Base-by-base conservation (phyloP, 768 basidiomycete species). In the Termitomyces sp. region DNA sequence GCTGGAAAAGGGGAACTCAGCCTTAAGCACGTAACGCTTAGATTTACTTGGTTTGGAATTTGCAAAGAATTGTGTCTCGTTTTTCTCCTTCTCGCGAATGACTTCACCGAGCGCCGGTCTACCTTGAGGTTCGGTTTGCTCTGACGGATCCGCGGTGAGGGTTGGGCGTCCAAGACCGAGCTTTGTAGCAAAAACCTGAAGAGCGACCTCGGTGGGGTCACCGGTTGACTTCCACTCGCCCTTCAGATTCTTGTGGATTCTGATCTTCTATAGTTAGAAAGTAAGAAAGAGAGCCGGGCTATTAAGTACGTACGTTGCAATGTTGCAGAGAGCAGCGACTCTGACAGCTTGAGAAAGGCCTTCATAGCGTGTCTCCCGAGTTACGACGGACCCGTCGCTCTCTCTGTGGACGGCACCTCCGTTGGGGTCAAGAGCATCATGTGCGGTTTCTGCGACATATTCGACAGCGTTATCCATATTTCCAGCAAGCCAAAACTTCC, bases 191-290 rank as follows among this genome's bases (percentile, higher is more conserved):
- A 81, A 79, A 20, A 81, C 79, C 60, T 81, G 80, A 5, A 82
- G 72, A 3, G 80, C 80, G n/a, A 81, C 74, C 60, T 82, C 80
- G 2, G 81, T 82, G 2, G 81, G 79, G 57, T 82, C 81, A 22
- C 81, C 81, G 40, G 74, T 77, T 10, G 78, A 69, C 53, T 70
- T 72, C 74, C 74, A 74, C 56, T 77, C 62, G 54, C 76, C 80
- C 66, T 76, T 69, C 42, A 70, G 52, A 50, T 68, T 73, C 55
- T 68, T 70, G 44, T 60, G 71, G 56, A 66, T 75, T 59, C 64
- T 79, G 49, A 16, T 20, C n/a, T 18, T 20, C n/a, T 18, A 13
- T 27, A 6, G 3, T 23, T 12, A 52, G 33, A 4, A 13, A 6
- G 15, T 50, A 16, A 20, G n/a, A 27, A n/a, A n/a, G 5, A 9